Conservation (phyloP, 208 protist species). For the Wallacemonas sp. region DNA sequence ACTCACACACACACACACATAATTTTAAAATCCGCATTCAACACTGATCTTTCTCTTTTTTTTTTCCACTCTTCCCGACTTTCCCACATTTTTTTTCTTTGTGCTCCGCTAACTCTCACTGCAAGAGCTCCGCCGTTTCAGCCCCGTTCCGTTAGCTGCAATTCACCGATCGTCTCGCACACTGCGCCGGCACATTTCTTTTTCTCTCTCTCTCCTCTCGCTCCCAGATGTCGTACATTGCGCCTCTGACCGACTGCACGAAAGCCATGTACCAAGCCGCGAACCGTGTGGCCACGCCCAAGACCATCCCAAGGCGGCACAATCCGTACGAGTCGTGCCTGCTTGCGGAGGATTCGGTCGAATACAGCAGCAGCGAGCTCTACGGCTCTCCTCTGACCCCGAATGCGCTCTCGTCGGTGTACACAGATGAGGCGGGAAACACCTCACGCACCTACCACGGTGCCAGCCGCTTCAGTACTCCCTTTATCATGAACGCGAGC, state of each 20-base stretch:
- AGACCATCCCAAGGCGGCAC: slow-evolving; percentile 23
- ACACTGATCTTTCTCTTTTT: background rate
- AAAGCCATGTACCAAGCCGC: slow-evolving; percentile 52
- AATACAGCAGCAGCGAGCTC: slow-evolving; percentile 21
- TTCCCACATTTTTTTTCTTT: no score
- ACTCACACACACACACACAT: slow-evolving; percentile 1
- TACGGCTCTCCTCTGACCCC: slow-evolving; percentile 9
- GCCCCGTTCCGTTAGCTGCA: no score
- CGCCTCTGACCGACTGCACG: slow-evolving; percentile 66
- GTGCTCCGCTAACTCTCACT: no score
- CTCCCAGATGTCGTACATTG: background rate
- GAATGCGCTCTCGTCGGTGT: slow-evolving; percentile 1
- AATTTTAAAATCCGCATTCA: background rate
- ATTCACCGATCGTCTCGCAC: background rate
- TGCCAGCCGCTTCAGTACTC: slow-evolving; percentile 27
- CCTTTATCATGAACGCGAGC: slow-evolving; percentile 16
- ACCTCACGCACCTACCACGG: slow-evolving; percentile 16
- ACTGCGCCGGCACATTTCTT: background rate
- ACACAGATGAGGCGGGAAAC: slow-evolving; percentile 12
- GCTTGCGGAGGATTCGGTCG: slow-evolving; percentile 40
- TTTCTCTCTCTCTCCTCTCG: background rate
- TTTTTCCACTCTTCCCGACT: background rate
- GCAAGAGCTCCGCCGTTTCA: no score
- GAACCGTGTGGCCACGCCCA: slow-evolving; percentile 29
- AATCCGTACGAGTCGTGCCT: slow-evolving; percentile 63